A percentile compares a stretch with the other conserved stretches of the same genome.
Evolutionary conservation across 2,329 filamentous ascomycete genomes (phyloP).

Genomic region (Rachicladosporium sp.): DNA sequence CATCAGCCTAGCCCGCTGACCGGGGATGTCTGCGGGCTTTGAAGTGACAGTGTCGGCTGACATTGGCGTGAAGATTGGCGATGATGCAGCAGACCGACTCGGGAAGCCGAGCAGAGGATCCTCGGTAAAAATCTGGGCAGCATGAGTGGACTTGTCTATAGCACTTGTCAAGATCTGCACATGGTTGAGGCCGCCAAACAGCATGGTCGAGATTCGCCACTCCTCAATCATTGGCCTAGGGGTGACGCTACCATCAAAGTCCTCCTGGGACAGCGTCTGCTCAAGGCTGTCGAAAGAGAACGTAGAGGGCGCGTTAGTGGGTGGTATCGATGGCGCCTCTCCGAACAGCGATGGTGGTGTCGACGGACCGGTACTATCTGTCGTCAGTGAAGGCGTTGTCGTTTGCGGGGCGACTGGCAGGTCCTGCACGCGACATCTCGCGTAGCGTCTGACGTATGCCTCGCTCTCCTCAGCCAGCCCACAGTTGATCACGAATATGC

Average conservation of each 20-base stretch:
- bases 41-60: constrained; percentile 33
- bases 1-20: constrained; percentile 68
- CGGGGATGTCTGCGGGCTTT: constrained; percentile 56
- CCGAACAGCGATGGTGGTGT: constrained; percentile 35
- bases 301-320: too few relatives aligned
- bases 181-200: constrained; percentile 47
- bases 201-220: constrained; percentile 53
- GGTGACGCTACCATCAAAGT: constrained; percentile 16
- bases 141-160: constrained; percentile 63
- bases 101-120: constrained; percentile 58
- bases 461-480: constrained; percentile 49
- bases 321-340: constrained; percentile 22
- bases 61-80: constrained; percentile 41
- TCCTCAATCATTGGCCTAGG: constrained; percentile 37
- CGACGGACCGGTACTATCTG: constrained; percentile 10
- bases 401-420: background rate
- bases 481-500: constrained; percentile 60
- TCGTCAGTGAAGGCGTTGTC: too few relatives aligned
- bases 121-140: constrained; percentile 59
- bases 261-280: constrained; percentile 13
- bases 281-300: constrained; percentile 2
- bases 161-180: constrained; percentile 56
- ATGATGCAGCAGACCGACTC: constrained; percentile 41
- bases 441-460: constrained; percentile 44
- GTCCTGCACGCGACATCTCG: constrained; percentile 37